Conservation (phyloP, 495 filamentous ascomycete species). For the Daldinia concentrica region DNA sequence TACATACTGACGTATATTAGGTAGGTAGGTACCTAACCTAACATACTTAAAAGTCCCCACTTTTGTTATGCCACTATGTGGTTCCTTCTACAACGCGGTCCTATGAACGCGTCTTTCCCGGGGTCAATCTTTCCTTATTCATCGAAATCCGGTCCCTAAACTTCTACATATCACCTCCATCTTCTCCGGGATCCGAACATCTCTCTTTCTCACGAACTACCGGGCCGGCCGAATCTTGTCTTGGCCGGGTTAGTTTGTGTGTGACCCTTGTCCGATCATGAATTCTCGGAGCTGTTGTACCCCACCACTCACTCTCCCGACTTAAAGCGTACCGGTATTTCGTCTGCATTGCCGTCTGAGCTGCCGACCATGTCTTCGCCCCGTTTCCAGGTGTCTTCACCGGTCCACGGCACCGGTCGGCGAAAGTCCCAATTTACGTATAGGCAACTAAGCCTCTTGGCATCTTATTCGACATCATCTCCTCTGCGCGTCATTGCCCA, state of each 20-base stretch:
- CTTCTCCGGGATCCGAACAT: slow-evolving; percentile 19
- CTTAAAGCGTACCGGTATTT: slow-evolving; percentile 7
- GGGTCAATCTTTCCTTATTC: slow-evolving; percentile 9
- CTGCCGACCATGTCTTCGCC: slow-evolving; percentile 42
- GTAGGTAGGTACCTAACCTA: background rate
- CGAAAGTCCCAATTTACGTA: slow-evolving; percentile 82
- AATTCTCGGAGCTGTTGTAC: slow-evolving; percentile 3
- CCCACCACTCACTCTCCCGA: slow-evolving; percentile 12
- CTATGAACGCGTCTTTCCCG: slow-evolving; percentile 19
- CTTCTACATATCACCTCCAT: background rate
- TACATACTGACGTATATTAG: slow-evolving; percentile 5
- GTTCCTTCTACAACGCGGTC: slow-evolving; percentile 1
- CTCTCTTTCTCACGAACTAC: slow-evolving; percentile 3
- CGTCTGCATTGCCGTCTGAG: background rate
- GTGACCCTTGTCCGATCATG: slow-evolving; percentile 17
- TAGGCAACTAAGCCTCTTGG: slow-evolving; percentile 79
- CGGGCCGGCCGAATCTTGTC: slow-evolving; percentile 13
- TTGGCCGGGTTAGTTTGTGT: slow-evolving; percentile 5
- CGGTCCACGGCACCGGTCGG: slow-evolving; percentile 47
- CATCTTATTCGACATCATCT: slow-evolving; percentile 71
- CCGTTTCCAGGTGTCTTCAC: slow-evolving; percentile 52
- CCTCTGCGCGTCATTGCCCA: slow-evolving; percentile 90
- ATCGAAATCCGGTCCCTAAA: background rate
- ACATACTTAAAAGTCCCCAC: background rate
- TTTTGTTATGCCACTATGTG: background rate